Conservation (phyloP, 2,329 filamentous ascomycete genomes). For the Capronia americana region DNA sequence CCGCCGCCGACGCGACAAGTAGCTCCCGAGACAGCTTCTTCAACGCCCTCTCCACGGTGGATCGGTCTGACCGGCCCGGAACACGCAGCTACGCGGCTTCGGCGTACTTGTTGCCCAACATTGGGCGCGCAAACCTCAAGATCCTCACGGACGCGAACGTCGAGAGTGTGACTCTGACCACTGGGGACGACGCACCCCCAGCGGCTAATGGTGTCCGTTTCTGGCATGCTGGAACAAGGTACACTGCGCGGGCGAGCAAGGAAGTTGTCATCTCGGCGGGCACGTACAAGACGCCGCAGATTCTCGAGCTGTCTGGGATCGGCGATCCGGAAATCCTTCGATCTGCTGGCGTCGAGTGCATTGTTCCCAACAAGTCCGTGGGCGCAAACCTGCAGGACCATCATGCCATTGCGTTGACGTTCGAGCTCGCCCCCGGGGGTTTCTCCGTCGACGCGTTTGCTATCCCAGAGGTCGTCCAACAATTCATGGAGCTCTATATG, state of each 20-base stretch:
- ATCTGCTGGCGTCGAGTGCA: conserved; percentile 58
- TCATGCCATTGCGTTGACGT: conserved; percentile 33
- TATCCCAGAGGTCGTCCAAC: conserved; percentile 16
- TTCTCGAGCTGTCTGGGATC: conserved; percentile 70
- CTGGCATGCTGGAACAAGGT: conserved; percentile 43
- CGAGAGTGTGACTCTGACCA: conserved; percentile 51
- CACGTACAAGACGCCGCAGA: conserved; percentile 68
- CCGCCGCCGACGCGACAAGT: conserved; percentile 10
- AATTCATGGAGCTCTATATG: conserved; percentile 19
- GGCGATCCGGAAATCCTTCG: conserved; percentile 62
- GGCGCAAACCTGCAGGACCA: conserved; percentile 69
- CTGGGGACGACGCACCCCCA: conserved; percentile 42
- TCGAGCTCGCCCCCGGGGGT: conserved; percentile 19
- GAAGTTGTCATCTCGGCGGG: conserved; percentile 59
- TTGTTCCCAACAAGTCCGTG: conserved; percentile 65
- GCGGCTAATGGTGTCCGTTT: conserved; percentile 53
- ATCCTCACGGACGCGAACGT: conserved; percentile 56
- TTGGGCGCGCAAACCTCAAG: conserved; percentile 51
- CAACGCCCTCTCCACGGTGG: conserved; percentile 20
- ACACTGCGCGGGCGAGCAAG: conserved; percentile 46
- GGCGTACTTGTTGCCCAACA: conserved; percentile 47
- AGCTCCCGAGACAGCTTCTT: conserved; percentile 17
- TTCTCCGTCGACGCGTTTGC: conserved; percentile 22
- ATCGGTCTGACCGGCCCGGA: conserved; percentile 32
- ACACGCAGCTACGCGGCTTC: conserved; percentile 48